Conservation (phyloP, 2,329 filamentous ascomycete genomes). For the Malbranchea cinnamomea region DNA sequence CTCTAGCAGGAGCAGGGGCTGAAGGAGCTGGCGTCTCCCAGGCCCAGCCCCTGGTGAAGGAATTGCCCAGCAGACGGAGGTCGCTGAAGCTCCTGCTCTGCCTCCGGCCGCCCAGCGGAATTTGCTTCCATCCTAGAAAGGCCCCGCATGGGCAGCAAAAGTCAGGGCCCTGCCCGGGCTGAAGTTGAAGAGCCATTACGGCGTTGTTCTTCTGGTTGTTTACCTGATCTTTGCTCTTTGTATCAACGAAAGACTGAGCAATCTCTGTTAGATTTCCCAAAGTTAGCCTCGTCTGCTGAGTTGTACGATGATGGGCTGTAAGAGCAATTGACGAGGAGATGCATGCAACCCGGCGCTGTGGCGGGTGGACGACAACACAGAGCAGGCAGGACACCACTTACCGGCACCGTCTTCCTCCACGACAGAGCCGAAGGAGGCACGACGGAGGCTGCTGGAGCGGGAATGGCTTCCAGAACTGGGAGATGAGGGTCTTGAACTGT, state of each 20-base stretch:
- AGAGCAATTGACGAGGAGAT: no score
- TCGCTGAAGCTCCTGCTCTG: slow-evolving; percentile 31
- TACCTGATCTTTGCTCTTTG: slow-evolving; percentile 17
- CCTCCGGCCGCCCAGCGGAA: slow-evolving; percentile 27
- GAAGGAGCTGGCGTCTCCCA: slow-evolving; percentile 19
- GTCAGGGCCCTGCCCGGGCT: slow-evolving; percentile 19
- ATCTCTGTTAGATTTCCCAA: slow-evolving; percentile 24
- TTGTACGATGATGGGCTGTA: no score
- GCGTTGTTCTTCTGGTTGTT: slow-evolving; percentile 14
- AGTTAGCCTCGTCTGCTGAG: no score
- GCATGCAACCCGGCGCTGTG: no score
- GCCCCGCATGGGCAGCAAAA: slow-evolving; percentile 33
- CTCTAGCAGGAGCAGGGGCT: no score
- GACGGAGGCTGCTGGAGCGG: slow-evolving; percentile 24
- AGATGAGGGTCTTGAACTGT: slow-evolving; percentile 19
- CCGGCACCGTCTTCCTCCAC: slow-evolving; percentile 30
- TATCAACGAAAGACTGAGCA: slow-evolving; percentile 30
- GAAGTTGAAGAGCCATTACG: slow-evolving; percentile 17
- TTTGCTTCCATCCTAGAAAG: slow-evolving; percentile 32
- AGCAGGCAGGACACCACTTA: no score
- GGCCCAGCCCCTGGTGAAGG: slow-evolving; percentile 27
- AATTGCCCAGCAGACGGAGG: slow-evolving; percentile 21
- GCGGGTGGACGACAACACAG: no score
- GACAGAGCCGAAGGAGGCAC: slow-evolving; percentile 29
- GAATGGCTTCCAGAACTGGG: slow-evolving; percentile 23